Conservation (phyloP, 768 basidiomycete genomes). For the Amanita polypyramis region DNA sequence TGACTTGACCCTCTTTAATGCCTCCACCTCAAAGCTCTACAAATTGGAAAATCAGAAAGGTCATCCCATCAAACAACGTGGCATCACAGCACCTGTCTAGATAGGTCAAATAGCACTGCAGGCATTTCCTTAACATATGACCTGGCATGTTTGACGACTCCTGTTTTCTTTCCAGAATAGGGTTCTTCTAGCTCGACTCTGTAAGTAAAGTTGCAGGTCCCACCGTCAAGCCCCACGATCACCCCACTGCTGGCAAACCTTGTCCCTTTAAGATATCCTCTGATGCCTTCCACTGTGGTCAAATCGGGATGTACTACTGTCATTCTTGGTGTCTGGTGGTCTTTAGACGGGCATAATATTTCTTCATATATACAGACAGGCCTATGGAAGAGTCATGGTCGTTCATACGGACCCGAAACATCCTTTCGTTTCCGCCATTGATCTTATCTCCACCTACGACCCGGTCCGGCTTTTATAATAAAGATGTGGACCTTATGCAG, state of each 20-base stretch:
- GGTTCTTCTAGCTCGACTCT: slow-evolving; percentile 34
- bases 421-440: no score
- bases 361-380: no score
- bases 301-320: slow-evolving; percentile 15
- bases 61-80: not conserved
- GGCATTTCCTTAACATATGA: slow-evolving; percentile 25
- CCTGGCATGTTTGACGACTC: slow-evolving; percentile 51
- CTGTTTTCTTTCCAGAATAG: slow-evolving; percentile 31
- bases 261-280: slow-evolving; percentile 35
- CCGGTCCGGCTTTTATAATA: no score
- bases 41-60: slow-evolving; percentile 1
- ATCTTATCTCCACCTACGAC: no score
- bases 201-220: slow-evolving; percentile 46
- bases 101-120: slow-evolving; percentile 19
- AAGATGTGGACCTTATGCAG: no score
- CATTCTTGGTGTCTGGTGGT: not conserved
- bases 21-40: slow-evolving; percentile 34
- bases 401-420: not conserved
- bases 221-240: slow-evolving; percentile 37
- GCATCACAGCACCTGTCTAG: slow-evolving; percentile 37
- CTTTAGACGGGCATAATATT: not conserved
- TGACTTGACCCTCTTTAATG: slow-evolving; percentile 32
- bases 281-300: slow-evolving; percentile 22
- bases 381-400: not conserved
- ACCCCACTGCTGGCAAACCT: slow-evolving; percentile 34